Conservation (phyloP, 2,329 filamentous ascomycete genomes). For the Apiospora phragmitis region DNA sequence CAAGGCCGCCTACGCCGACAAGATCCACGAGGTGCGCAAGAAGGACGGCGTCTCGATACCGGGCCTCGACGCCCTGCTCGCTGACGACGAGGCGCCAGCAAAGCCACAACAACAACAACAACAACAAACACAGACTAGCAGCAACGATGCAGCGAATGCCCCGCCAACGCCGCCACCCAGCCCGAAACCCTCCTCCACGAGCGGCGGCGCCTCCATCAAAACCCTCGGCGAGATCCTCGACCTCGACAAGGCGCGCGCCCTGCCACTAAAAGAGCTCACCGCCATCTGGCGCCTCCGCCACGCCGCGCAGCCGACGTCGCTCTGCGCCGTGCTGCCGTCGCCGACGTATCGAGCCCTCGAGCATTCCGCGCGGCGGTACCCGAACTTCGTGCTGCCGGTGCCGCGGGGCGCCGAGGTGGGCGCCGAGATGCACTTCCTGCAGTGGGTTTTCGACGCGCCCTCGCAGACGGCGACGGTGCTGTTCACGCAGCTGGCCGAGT, state of each 20-base stretch:
- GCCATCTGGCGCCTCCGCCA: slow-evolving; percentile 89
- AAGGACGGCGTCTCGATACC: slow-evolving; percentile 58
- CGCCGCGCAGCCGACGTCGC: slow-evolving; percentile 67
- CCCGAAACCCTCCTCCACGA: slow-evolving; percentile 15
- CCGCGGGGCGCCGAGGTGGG: slow-evolving; percentile 62
- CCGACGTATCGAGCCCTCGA: slow-evolving; percentile 74
- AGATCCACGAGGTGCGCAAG: slow-evolving; percentile 72
- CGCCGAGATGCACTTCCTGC: slow-evolving; percentile 92
- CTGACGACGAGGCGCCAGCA: slow-evolving; percentile 25
- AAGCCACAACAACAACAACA: slow-evolving; percentile 23
- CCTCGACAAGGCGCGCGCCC: slow-evolving; percentile 70
- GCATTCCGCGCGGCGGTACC: slow-evolving; percentile 69
- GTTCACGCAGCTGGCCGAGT: slow-evolving; percentile 93
- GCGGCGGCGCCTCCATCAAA: slow-evolving; percentile 36
- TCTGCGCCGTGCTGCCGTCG: slow-evolving; percentile 82
- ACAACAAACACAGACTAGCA: slow-evolving; percentile 32
- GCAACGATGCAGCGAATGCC: slow-evolving; percentile 21
- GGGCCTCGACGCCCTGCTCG: slow-evolving; percentile 33
- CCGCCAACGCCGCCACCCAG: slow-evolving; percentile 19
- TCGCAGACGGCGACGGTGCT: slow-evolving; percentile 72
- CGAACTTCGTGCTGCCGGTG: slow-evolving; percentile 89
- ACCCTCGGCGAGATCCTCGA: slow-evolving; percentile 64
- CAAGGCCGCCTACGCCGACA: slow-evolving; percentile 80
- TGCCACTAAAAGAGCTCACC: slow-evolving; percentile 81
- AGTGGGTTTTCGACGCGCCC: slow-evolving; percentile 84